Conservation (phyloP, 352 stramenopile species). For the Phytopythium montanum region DNA sequence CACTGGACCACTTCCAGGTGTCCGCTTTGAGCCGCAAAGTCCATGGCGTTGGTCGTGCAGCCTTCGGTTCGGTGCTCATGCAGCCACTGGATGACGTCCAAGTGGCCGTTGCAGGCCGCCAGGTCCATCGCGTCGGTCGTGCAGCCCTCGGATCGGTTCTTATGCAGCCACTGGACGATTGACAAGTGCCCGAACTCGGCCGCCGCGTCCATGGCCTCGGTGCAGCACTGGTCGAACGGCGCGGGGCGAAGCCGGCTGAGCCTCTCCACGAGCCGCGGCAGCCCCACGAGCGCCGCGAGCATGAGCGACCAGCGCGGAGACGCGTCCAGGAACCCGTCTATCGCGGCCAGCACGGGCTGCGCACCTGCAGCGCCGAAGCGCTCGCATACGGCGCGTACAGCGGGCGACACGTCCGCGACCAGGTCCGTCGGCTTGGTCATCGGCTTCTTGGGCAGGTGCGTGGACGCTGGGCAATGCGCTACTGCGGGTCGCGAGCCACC, state of each 20-base stretch:
- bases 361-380: constrained; percentile 37
- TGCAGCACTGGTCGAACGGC: constrained; percentile 45
- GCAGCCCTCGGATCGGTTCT: constrained; percentile 43
- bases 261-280: constrained; percentile 43
- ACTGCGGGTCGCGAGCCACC: not conserved
- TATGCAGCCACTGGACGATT: constrained; percentile 56
- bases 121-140: constrained; percentile 70
- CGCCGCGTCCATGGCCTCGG: constrained; percentile 58
- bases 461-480: not conserved
- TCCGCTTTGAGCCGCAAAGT: constrained; percentile 56
- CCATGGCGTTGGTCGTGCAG: constrained; percentile 59
- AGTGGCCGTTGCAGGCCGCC: constrained; percentile 50
- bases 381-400: constrained; percentile 43
- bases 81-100: constrained; percentile 56
- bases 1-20: constrained; percentile 59
- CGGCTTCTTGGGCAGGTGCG: not conserved
- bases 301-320: constrained; percentile 51
- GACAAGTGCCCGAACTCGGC: constrained; percentile 59
- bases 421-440: not conserved
- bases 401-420: constrained; percentile 32
- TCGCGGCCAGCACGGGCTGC: constrained; percentile 34
- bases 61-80: constrained; percentile 49
- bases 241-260: constrained; percentile 30
- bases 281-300: constrained; percentile 42
- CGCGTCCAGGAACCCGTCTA: constrained; percentile 55